Percentiles rank a stretch among this genome's conserved stretches.
Evolutionary conservation across 306 rosid genomes (phyloP).

Genomic region (Glycyrrhiza uralensis): DNA sequence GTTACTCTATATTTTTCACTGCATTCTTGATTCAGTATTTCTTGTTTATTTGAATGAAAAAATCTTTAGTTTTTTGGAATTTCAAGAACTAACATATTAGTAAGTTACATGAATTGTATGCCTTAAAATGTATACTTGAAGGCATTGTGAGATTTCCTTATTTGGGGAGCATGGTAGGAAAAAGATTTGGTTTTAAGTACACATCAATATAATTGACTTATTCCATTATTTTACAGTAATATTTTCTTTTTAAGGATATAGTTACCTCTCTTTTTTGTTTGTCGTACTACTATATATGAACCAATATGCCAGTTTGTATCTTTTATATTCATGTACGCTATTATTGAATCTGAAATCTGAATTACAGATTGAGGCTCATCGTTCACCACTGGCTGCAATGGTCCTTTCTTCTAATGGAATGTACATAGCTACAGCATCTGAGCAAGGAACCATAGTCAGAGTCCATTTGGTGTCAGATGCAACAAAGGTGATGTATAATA

Average conservation of each 20-base stretch:
- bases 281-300: neutral
- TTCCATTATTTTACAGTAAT: neutral
- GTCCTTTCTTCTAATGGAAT: constrained; percentile 81
- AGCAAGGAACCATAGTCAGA: constrained; percentile 91
- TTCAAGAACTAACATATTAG: constrained; percentile 1
- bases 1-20: neutral
- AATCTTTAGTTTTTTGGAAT: neutral
- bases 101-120: constrained; percentile 19
- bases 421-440: constrained; percentile 96
- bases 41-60: neutral
- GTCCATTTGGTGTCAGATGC: constrained; percentile 91
- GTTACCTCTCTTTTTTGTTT: neutral
- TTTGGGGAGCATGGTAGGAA: neutral
- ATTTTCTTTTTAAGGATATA: constrained; percentile 5
- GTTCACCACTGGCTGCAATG: constrained; percentile 74
- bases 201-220: constrained; percentile 7
- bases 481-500: constrained; percentile 61
- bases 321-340: constrained; percentile 1
- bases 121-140: constrained; percentile 5
- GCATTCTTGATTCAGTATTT: constrained; percentile 10
- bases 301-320: neutral
- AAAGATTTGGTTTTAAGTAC: neutral
- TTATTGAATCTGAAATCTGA: constrained; percentile 24
- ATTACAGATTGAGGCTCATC: constrained; percentile 89
- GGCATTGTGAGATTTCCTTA: constrained; percentile 13